Base-by-base conservation (phyloP, 169 alveolate species). In the Plasmodium sp. region DNA sequence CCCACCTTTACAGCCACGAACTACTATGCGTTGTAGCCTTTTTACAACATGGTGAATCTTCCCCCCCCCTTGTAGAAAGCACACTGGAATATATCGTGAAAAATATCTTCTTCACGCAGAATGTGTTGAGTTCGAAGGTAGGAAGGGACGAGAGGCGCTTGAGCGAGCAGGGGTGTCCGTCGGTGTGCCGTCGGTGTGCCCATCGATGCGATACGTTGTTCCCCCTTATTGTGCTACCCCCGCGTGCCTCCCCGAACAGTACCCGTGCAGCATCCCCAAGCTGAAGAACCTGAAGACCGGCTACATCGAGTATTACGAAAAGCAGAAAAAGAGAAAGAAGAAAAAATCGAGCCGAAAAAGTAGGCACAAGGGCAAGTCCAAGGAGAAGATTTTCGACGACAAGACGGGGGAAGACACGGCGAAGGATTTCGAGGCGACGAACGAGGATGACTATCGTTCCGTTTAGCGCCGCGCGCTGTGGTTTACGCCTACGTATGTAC, bases 381-480 rank as follows among this genome's bases (percentile, higher is more conserved):
- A 36, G 56, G 79, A 3, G 41, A 58, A 67, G 14, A 91, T 71
- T 48, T 22, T 71, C 41, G 84, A 91, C 22, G 84, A 91, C 48
- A 81, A 91, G 72, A 81, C 33, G 27, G 74, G 41, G 22, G 92
- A 81, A 45, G 86, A 56, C 7, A 56, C 39, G 27, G 36, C 84
- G 39, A 81, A 82, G 77, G 77, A 67, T 81, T 81, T 91, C 22
- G 92, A 81, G 54, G 84, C 41, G 56, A 34, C 92, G n/a, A 36
- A 91, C 39, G 94, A 88, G 31, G 95, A 91, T 9, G 95, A 91
- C 48, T 91, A 77, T 91, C 95, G 95, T 45, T 91, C 95, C 14
- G 92, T 91, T 45, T 91, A 82, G 83, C 72, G 12, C 51, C 27
- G 39, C 39, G 81, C 4, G n/a, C 36, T 56, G n/a, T 62, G 39